Conservation (phyloP, 192 early-diverging fungal species). For the Coemansia sp. region DNA sequence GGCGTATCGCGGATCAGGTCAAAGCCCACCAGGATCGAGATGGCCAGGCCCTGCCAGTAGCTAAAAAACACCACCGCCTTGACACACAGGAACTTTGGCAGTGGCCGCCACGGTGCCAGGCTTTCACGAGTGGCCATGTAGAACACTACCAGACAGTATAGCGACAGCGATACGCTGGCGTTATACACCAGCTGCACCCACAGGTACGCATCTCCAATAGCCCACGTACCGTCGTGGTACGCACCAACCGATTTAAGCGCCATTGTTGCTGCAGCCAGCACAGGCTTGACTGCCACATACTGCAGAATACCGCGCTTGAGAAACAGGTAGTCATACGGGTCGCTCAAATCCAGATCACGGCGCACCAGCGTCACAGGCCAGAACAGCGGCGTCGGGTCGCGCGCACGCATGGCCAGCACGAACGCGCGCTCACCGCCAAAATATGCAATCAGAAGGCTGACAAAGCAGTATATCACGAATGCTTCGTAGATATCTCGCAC, state of each 20-base stretch:
- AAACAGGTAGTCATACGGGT: conserved; percentile 83
- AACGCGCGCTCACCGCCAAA: conserved; percentile 87
- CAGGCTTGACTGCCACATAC: conserved; percentile 87
- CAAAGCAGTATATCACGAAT: conserved; percentile 95
- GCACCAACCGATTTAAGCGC: conserved; percentile 65
- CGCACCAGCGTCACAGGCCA: conserved; percentile 77
- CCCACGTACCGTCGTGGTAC: conserved; percentile 83
- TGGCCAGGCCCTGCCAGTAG: conserved; percentile 86
- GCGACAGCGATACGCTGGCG: conserved; percentile 75
- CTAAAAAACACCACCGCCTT: conserved; percentile 94
- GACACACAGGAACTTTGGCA: conserved; percentile 93
- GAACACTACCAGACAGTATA: conserved; percentile 88
- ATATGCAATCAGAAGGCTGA: conserved; percentile 82
- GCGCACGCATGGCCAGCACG: conserved; percentile 73
- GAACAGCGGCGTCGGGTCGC: conserved; percentile 74
- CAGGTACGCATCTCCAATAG: conserved; percentile 67
- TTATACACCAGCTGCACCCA: conserved; percentile 87
- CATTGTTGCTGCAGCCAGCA: conserved; percentile 77
- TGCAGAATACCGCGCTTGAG: conserved; percentile 92
- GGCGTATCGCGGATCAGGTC: conserved; percentile 74
- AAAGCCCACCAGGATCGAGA: conserved; percentile 75
- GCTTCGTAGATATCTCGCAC: conserved; percentile 93
- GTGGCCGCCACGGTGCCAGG: conserved; percentile 72
- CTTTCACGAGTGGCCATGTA: conserved; percentile 78
- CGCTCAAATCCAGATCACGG: conserved; percentile 75